Base-by-base conservation (phyloP, 1,139 yeast species). In the Pichia sp. region DNA sequence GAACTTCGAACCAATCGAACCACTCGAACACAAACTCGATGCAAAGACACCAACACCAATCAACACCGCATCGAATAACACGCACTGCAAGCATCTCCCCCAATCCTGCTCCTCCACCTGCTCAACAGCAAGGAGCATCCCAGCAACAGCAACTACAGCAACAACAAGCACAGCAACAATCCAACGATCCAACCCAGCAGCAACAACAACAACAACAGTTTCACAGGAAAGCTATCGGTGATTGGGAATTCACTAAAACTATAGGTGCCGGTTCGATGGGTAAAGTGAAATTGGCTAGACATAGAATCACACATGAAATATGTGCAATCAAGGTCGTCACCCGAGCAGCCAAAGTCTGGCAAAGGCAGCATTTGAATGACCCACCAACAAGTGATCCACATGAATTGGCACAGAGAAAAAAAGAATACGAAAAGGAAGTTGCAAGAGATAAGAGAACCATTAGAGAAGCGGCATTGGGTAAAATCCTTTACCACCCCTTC, bases 221-320 rank as follows among this genome's bases (percentile, higher is more conserved):
- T 65, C 92, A 90, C 68, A 81, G 98, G 61, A 85, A 87, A 59
- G 80, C 96, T 5, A 86, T 93, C 54, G 99, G 99, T 19, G 97
- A 95, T 62, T 93, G 99, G 99, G 95, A 89, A 65, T 92, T 93
- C 64, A 80, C 90, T 57, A 90, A 90, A 69, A 90, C 97, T 0
- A 89, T 93, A 50, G 99, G 99, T 51, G 97, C 98, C 4, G 99
- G 99, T 3, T 89, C 97, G 1, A 93, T 93, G 99, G 99, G 99
- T 56, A 95, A 93, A 70, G 99, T 93, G 52, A 95, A 95, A 70
- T 76, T 93, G 49, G 98, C 98, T 2, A 86, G 83, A 64, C 96
- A 92, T 72, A 81, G 87, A 61, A 70, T 82, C 44, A 89, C 97
- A 1, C 81, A 81, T 54, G 97, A 90, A 67, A 77, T 87, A 31